Base-by-base conservation (phyloP, 2,329 filamentous ascomycete species). In the Aspergillus jensenii region DNA sequence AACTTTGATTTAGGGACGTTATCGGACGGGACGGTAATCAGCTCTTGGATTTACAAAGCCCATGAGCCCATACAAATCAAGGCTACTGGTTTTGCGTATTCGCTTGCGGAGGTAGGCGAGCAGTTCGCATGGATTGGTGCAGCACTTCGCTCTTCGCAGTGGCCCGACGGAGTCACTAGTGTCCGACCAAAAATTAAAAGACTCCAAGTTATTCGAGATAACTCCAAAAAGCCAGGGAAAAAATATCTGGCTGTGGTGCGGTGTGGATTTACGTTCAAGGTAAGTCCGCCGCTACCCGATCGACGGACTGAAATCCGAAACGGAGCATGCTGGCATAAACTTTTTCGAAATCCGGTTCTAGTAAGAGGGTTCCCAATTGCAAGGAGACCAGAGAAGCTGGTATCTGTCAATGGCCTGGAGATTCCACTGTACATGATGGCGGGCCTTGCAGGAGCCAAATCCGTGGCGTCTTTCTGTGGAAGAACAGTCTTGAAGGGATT, bases 51-150 rank as follows among this genome's bases (percentile, higher is more conserved):
- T 39, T 6, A 47, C 3, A 12, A 3, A 40, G 4, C 19, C 11
- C 19, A 17, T 33, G 4, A 7, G 9, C 17, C 46, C 11, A 15
- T 5, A 11, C 14, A 35, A 21, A 11, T 3, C 31, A 31, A 55
- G 40, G 49, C 25, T 11, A 41, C 27, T 35, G 48, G 58, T 3
- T 39, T n/a, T 9, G 48, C 35, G 4, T 25, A 61, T 44, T 41
- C 56, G 33, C 45, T 76, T 15, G 67, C 66, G n/a, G 73, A 76
- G 55, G 57, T 74, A 44, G 74, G 68, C 6, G 65, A 76, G 58
- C 69, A 74, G 55, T 46, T 77, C 40, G 69, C 70, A 15, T 77
- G 74, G 74, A 60, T 76, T 7, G 65, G 62, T 23, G 65, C 71
- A 40, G 67, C 73, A 4, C 59, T 76, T 49, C 64, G 67, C 12